Evolutionary conservation across 2,329 filamentous ascomycete species (phyloP), one percentile per base, ranked within the genome.

Genomic region (Aspergillus fumigatiaffinis): DNA sequence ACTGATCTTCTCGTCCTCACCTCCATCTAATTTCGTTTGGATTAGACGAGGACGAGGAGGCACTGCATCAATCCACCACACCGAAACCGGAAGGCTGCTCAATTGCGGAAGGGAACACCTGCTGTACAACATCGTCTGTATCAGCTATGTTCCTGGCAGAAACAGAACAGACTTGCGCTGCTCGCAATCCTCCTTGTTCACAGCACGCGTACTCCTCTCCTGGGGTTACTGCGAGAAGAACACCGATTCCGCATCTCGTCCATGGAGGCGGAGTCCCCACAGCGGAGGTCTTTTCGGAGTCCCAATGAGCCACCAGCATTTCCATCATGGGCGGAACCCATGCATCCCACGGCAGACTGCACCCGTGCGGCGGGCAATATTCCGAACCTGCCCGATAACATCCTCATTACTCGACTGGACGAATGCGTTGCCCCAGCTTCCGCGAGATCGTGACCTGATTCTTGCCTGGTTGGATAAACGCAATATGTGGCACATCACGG

Each of bases 61-160:
- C 10, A 29, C 10, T n/a, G 4, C n/a, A 4, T 46, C n/a, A 21
- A 9, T 21, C 14, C 20, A 10, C 69, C 69, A 71, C 10, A 68
- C n/a, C 46, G 72, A 58, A 4, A 73, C 67, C 2, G 65, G 62
- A 63, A 58, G 79, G 78, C 76, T 79, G 80, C 52, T 77, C 64
- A n/a, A 82, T 78, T 73, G 82, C 71, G 62, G 77, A 71, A 0
- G 80, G 79, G 12, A 82, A 41, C 51, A 61, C 58, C 61, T 44
- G n/a, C n/a, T n/a, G 10, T 9, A 20, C 20, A 21, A 21, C 21
- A n/a, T 42, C 29, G 14, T 44, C 8, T 6, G 20, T 23, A 10
- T 58, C 41, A 54, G 56, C 10, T 10, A 21, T 9, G 14, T 29
- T 29, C 46, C 47, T n/a, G 6, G 3, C 3, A 35, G 12, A 32